Base-by-base conservation (phyloP, 2,329 filamentous ascomycete genomes). In the Hypoxylon sp. region DNA sequence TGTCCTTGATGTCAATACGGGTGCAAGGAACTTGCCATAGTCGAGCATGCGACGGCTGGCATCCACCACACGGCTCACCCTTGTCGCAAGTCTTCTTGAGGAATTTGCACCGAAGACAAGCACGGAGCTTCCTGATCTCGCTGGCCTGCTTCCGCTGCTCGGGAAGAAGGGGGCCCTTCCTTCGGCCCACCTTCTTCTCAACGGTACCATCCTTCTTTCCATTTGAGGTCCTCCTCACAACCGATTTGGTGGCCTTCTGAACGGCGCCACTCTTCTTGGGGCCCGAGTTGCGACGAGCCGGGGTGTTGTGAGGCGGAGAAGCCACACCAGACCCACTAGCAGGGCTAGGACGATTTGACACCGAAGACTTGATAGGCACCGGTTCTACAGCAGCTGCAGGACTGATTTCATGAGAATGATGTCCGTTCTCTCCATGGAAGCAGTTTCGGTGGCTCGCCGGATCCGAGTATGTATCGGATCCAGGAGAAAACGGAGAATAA, bases 61-160 rank as follows among this genome's bases (percentile, higher is more conserved):
- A 97, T 36, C 93, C 93, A 65, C 88, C 89, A 73, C 93, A 97
- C 50, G 93, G 93, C 76, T 97, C 92, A 59, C 93, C 93, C 78
- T 95, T 97, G 74, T 97, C 93, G 69, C 93, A 97, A 37, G 93
- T 97, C 83, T 97, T 97, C 83, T 97, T 97, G 71, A 97, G 80
- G 78, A 97, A 97, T 77, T 97, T 97, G 83, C 93, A 97, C 61
- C 93, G 87, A 64, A 97, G 78, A 72, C 93, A 97, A 36, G 93
- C 93, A 68, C 93, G 84, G 64, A 97, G 79, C 75, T 97, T 97
- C 71, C 93, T 86, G 69, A 97, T 97, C 74, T 97, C 93, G 67
- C 92, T 94, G 17, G 93, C 93, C 73, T 97, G 93, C 75, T 96
- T 95, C 63, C 93, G 84, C 78, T 97, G 93, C 72, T 97, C 93